Evolutionary conservation across 768 basidiomycete species (phyloP).

Genomic region (Clitopilus passeckerianus): DNA sequence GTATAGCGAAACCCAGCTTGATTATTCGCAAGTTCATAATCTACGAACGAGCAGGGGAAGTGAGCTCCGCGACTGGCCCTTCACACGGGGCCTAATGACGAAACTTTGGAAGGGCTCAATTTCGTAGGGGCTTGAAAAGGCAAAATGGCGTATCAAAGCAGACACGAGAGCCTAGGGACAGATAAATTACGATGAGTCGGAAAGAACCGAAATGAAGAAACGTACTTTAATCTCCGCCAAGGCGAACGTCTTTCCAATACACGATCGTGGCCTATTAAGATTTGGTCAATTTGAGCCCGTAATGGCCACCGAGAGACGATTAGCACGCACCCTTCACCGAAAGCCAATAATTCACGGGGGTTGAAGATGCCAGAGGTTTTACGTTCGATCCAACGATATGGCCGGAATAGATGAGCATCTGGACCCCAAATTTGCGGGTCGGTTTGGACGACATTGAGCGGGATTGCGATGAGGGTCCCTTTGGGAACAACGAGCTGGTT

Average conservation of each 20-base stretch:
- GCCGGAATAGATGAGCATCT: constrained; percentile 52
- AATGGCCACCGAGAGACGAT: not conserved
- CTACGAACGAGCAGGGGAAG: constrained; percentile 48
- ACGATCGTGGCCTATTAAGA: constrained; percentile 46
- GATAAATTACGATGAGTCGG: not conserved
- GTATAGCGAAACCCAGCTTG: not conserved
- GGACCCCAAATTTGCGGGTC: constrained; percentile 54
- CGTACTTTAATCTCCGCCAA: constrained; percentile 55
- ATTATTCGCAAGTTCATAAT: constrained; percentile 15
- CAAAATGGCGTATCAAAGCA: constrained; percentile 49
- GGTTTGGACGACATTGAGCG: constrained; percentile 51
- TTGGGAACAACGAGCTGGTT: constrained; percentile 45
- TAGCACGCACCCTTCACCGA: constrained; percentile 48
- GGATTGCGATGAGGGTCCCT: constrained; percentile 51
- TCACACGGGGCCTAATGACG: constrained; percentile 55
- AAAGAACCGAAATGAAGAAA: not conserved
- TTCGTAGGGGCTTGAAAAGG: constrained; percentile 42
- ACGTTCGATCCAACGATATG: constrained; percentile 57
- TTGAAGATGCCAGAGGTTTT: constrained; percentile 21
- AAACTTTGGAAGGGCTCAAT: constrained; percentile 66
- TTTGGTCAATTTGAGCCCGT: constrained; percentile 2
- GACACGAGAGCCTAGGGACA: constrained; percentile 31
- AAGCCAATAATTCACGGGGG: constrained; percentile 46
- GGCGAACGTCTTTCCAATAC: constrained; percentile 57
- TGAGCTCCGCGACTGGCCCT: constrained; percentile 47